A percentile compares a stretch with the other conserved stretches of the same genome.
Conservation (phyloP, 1,284 basidiomycete genomes). For the Coniferiporia weirii region DNA sequence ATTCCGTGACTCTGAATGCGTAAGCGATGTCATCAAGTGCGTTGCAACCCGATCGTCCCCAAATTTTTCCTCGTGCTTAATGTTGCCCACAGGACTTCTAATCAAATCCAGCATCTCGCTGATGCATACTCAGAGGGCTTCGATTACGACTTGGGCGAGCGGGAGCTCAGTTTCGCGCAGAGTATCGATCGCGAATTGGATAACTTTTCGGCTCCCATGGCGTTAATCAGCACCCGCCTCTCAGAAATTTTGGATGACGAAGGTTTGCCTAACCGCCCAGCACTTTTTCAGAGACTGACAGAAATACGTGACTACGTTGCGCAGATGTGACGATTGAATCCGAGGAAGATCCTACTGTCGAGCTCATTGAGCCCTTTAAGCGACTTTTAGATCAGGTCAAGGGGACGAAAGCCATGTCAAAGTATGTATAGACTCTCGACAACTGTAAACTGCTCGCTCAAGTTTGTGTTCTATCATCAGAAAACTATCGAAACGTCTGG, state of each 20-base stretch:
- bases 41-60: slow-evolving; percentile 24
- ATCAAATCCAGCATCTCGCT: slow-evolving; percentile 86
- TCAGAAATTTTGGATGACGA: slow-evolving; percentile 67
- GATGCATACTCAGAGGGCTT: slow-evolving; percentile 80
- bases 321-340: slow-evolving; percentile 69
- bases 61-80: not conserved
- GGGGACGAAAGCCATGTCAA: slow-evolving; percentile 74
- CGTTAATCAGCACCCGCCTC: slow-evolving; percentile 83
- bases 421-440: slow-evolving; percentile 40
- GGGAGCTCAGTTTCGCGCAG: slow-evolving; percentile 77
- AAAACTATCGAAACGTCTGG: slow-evolving; percentile 80
- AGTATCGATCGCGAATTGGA: slow-evolving; percentile 88
- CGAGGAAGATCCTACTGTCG: slow-evolving; percentile 67
- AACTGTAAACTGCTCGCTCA: not conserved
- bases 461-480: slow-evolving; percentile 33
- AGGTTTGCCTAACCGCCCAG: slow-evolving; percentile 39
- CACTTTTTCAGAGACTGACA: slow-evolving; percentile 5
- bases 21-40: slow-evolving; percentile 81
- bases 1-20: slow-evolving; percentile 90
- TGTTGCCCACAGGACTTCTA: slow-evolving; percentile 59
- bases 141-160: slow-evolving; percentile 82
- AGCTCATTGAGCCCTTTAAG: slow-evolving; percentile 78
- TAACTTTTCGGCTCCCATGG: slow-evolving; percentile 85
- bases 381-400: slow-evolving; percentile 77
- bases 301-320: not conserved